Evolutionary conservation across 208 protist genomes (phyloP).

Genomic region (Zelonia costaricensis): DNA sequence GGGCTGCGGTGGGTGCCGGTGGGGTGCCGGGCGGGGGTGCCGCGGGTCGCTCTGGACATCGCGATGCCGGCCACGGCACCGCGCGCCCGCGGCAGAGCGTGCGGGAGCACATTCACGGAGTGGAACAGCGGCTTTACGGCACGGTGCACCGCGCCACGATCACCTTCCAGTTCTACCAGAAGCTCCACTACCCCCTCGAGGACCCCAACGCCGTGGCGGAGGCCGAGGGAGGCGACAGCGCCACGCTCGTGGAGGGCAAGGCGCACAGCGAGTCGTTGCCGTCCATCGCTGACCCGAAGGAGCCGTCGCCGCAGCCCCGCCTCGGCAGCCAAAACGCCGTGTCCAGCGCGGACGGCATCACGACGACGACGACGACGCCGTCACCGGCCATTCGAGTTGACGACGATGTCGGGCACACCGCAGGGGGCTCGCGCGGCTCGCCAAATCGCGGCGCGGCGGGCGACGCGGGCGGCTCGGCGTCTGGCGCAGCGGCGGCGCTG

Average conservation of each 20-base stretch:
- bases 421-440: background rate
- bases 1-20: background rate
- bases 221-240: slow-evolving; percentile 7
- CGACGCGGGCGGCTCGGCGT: background rate
- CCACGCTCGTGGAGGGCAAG: slow-evolving; percentile 4
- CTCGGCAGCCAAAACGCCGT: slow-evolving; percentile 15
- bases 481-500: background rate
- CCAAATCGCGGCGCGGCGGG: background rate
- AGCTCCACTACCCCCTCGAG: slow-evolving; percentile 70
- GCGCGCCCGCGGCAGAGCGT: slow-evolving; percentile 9
- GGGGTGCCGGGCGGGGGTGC: background rate
- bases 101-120: slow-evolving; percentile 30
- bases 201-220: slow-evolving; percentile 25
- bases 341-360: background rate
- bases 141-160: slow-evolving; percentile 43
- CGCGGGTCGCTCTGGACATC: background rate
- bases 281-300: slow-evolving; percentile 11
- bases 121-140: slow-evolving; percentile 52
- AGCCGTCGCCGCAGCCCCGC: slow-evolving; percentile 47
- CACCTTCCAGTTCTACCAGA: slow-evolving; percentile 64
- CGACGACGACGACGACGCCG: background rate
- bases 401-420: background rate
- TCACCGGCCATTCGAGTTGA: background rate
- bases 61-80: background rate
- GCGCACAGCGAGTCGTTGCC: slow-evolving; percentile 10